phyloP scores from a whole-genome alignment of 192 early-diverging fungal genomes.

The Irineochytrium annulatum region DNA sequence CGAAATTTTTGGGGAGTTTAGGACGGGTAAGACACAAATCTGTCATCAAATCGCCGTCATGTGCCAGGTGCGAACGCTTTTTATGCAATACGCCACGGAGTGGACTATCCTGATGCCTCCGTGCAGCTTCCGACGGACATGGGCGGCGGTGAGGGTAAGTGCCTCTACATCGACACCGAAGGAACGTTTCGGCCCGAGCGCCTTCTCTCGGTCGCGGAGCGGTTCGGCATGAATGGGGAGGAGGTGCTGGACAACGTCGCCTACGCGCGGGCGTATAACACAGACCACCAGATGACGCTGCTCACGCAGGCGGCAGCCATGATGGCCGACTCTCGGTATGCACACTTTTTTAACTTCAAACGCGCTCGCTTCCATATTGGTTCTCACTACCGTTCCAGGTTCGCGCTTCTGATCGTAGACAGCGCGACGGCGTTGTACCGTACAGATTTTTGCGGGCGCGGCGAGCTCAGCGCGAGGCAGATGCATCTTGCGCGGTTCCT shows the following conservation, averaged over 20 bases:
- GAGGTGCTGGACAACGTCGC: conserved; percentile 94
- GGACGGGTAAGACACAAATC: conserved; percentile 96
- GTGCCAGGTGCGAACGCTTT: conserved; percentile 64
- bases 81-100: neutral
- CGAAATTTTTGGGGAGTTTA: conserved; percentile 97
- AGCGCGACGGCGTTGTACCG: conserved; percentile 89
- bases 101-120: too few species aligned
- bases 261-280: conserved; percentile 89
- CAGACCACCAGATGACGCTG: conserved; percentile 88
- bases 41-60: conserved; percentile 94
- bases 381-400: conserved; percentile 39
- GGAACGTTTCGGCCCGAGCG: conserved; percentile 94
- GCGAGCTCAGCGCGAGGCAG: conserved; percentile 91
- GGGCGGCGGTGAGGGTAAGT: conserved; percentile 92
- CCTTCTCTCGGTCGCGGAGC: conserved; percentile 75
- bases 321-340: conserved; percentile 75
- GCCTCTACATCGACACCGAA: conserved; percentile 95
- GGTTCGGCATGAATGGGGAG: conserved; percentile 74
- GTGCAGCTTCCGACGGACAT: conserved; percentile 73
- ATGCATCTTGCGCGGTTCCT: conserved; percentile 91
- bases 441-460: conserved; percentile 95
- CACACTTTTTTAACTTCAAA: neutral
- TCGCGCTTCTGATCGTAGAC: conserved; percentile 85
- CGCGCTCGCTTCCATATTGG: conserved; percentile 5
- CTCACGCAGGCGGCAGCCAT: conserved; percentile 81